Base-by-base conservation (phyloP, 176 grass and related monocot genomes). In the Aegilops speltoides region DNA sequence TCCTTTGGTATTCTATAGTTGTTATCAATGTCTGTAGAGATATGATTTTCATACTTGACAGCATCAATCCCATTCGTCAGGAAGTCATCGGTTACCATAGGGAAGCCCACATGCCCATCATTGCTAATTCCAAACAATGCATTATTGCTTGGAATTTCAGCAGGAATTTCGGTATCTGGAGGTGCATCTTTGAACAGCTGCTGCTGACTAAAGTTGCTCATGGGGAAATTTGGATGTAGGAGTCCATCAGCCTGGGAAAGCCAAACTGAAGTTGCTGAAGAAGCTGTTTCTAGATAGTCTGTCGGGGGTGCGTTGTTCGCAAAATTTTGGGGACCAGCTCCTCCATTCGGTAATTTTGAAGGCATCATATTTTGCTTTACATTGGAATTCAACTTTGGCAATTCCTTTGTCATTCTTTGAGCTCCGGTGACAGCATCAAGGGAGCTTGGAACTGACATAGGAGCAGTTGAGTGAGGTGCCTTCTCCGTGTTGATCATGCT, bases 241-340 rank as follows among this genome's bases (percentile, higher is more conserved):
- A 84, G 82, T 50, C 89, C 94, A 79, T 97, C 94, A 4, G 87
- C 32, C 71, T 92, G 94, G 89, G 94, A 97, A 69, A 97, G 88
- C 85, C 94, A 94, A 12, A 90, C 87, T 59, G 94, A 97, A 80
- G 91, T 96, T 85, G 91, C 92, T 17, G 94, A 97, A 3, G 94
- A 97, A 86, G 94, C 86, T 56, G 91, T 93, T 89, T 97, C 94
- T 43, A 92, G 79, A 86, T 88, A 92, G 74, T 94, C 94, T 14
- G 84, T 80, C 8, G 84, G 97, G 2, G 89, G 40, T 92, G 82
- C 73, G 76, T 86, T 92, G 52, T 86, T 94, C 73, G 87, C 66
- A 82, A 86, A 91, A 88, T 90, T 91, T 61, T 93, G 94, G 76
- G 81, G 79, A 81, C 76, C 61, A 56, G 75, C 63, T 79, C 82